Conservation (phyloP, 2,329 filamentous ascomycete species). For the Penicillium sp. region DNA sequence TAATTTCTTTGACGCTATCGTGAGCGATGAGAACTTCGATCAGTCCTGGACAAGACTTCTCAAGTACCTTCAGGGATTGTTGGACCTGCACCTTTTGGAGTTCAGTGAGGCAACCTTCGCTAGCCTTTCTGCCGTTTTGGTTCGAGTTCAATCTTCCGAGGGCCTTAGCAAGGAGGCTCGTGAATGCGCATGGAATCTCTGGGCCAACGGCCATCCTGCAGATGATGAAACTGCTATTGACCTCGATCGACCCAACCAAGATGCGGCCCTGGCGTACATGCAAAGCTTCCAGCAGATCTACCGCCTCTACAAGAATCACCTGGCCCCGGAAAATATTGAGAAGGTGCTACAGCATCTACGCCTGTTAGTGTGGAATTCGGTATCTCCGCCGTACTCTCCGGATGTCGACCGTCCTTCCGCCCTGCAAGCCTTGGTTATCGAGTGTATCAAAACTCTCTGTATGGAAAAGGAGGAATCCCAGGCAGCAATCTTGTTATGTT, state of each 20-base stretch:
- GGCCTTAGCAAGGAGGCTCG: conserved; percentile 57
- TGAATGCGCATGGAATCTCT: conserved; percentile 70
- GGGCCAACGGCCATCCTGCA: conserved; percentile 69
- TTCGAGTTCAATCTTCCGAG: conserved; percentile 52
- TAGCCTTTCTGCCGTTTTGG: conserved; percentile 68
- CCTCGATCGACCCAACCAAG: conserved; percentile 70
- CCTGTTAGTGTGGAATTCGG: conserved; percentile 74
- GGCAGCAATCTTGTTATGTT: conserved; percentile 46
- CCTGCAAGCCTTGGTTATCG: conserved; percentile 44
- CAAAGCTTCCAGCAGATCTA: conserved; percentile 78
- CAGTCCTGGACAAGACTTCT: conserved; percentile 78
- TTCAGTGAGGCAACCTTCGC: conserved; percentile 75
- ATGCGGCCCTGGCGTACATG: conserved; percentile 84
- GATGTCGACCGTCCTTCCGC: conserved; percentile 48
- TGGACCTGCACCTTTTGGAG: conserved; percentile 69
- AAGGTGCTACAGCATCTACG: conserved; percentile 75
- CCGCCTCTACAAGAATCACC: conserved; percentile 68
- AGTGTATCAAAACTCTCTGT: conserved; percentile 45
- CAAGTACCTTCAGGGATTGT: conserved; percentile 67
- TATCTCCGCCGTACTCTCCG: conserved; percentile 47
- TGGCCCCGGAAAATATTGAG: conserved; percentile 67
- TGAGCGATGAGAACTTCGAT: conserved; percentile 69
- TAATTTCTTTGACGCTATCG: conserved; percentile 76
- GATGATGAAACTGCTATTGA: conserved; percentile 51
- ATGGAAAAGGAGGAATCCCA: conserved; percentile 47